A percentile compares a stretch with the other conserved stretches of the same genome.
phyloP scores from a whole-genome alignment of 129 eudicot species.

The Chrysanthemum seticuspe region DNA sequence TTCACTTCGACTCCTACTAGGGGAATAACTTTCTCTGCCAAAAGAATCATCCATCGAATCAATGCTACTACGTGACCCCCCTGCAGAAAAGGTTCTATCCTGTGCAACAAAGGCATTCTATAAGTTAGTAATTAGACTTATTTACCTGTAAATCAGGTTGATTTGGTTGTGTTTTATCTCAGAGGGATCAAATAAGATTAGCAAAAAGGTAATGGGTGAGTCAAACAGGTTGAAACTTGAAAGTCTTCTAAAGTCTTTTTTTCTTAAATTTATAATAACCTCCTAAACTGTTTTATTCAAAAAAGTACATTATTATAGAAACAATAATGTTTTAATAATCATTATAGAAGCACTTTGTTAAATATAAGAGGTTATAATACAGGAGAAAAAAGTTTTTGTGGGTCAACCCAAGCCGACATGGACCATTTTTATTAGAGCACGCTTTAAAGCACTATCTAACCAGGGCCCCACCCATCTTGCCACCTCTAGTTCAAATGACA shows the following conservation, averaged over 20 bases:
- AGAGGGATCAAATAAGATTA: background rate
- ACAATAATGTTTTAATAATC: too few relatives aligned
- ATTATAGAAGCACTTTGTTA: too few relatives aligned
- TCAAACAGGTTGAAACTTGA: background rate
- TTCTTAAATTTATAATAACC: background rate
- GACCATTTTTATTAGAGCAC: too few relatives aligned
- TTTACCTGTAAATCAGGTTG: background rate
- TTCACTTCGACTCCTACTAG: constrained; percentile 39
- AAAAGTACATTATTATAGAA: background rate
- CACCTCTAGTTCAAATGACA: too few relatives aligned
- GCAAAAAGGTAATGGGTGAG: background rate
- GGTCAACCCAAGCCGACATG: too few relatives aligned
- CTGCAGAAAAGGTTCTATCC: constrained; percentile 62
- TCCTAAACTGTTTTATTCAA: background rate
- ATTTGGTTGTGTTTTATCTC: background rate
- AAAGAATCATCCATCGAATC: constrained; percentile 69
- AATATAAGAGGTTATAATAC: too few relatives aligned
- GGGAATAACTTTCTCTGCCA: constrained; percentile 44
- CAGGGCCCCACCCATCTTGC: too few relatives aligned
- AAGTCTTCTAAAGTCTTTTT: too few relatives aligned
- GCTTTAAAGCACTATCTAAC: too few relatives aligned
- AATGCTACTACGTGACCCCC: constrained; percentile 53
- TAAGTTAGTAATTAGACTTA: background rate
- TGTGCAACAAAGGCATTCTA: constrained; percentile 31
- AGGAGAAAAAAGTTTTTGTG: too few relatives aligned